A percentile compares a stretch with the other conserved stretches of the same genome.
These are phyloP conservation scores for Cucurbita pepo DNA, from an alignment of 306 rosid genomes.

Conservation along the genomic window DNA sequence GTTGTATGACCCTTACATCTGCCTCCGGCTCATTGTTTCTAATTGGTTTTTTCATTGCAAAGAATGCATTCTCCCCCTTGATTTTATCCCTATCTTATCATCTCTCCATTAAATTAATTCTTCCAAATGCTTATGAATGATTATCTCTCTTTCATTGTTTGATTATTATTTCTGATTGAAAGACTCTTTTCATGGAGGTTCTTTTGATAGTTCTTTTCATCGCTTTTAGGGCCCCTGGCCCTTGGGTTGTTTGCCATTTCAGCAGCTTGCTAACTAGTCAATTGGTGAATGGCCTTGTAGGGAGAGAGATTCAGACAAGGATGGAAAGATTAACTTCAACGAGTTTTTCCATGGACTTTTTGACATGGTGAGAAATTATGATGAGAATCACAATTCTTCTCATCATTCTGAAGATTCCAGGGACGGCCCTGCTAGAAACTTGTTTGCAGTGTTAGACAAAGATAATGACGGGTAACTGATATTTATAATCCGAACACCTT, in stretches of 20 bases:
- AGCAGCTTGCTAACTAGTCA: slow-evolving; percentile 11
- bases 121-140: background rate
- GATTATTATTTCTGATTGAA: background rate
- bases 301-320: slow-evolving; percentile 82
- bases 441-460: slow-evolving; percentile 76
- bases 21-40: background rate
- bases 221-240: background rate
- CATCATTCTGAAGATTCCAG: slow-evolving; percentile 37
- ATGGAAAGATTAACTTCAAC: slow-evolving; percentile 77
- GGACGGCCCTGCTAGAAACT: slow-evolving; percentile 62
- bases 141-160: background rate
- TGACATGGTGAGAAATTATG: slow-evolving; percentile 89
- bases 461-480: slow-evolving; percentile 71
- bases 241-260: background rate
- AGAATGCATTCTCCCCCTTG: background rate
- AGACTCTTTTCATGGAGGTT: background rate
- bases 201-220: background rate
- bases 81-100: background rate
- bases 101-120: background rate
- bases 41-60: background rate
- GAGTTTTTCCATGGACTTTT: slow-evolving; percentile 96
- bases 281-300: slow-evolving; percentile 22
- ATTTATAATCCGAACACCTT: background rate
- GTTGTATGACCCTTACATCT: background rate
- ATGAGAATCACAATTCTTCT: slow-evolving; percentile 54